Conservation (phyloP, 2,329 filamentous ascomycete species). For the Diplodia sapinea region DNA sequence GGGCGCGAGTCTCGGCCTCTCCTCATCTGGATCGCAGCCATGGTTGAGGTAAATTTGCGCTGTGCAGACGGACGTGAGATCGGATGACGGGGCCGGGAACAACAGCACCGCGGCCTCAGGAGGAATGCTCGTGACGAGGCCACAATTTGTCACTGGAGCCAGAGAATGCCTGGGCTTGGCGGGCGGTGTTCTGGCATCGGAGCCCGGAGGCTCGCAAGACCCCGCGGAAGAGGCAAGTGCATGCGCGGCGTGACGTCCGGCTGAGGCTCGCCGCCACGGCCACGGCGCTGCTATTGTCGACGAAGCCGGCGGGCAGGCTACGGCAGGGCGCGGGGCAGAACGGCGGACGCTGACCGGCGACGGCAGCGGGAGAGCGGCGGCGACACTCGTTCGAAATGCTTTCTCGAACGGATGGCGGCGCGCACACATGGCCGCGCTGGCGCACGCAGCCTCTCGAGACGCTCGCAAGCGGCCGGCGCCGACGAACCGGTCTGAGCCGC, state of each 20-base stretch:
- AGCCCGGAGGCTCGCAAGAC: constrained; percentile 18
- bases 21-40: constrained; percentile 21
- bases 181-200: constrained; percentile 22
- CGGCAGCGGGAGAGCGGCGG: constrained; percentile 20
- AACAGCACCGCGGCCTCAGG: constrained; percentile 13
- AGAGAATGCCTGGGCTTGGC: constrained; percentile 26
- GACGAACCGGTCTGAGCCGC: constrained; percentile 17
- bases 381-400: constrained; percentile 8
- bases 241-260: constrained; percentile 21
- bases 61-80: constrained; percentile 22
- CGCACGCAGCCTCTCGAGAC: constrained; percentile 11
- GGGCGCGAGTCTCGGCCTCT: constrained; percentile 24
- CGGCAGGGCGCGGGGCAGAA: constrained; percentile 11
- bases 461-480: constrained; percentile 29
- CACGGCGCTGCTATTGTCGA: not conserved
- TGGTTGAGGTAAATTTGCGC: constrained; percentile 26
- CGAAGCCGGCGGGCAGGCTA: constrained; percentile 2
- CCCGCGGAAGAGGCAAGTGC: constrained; percentile 9
- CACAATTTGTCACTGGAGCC: constrained; percentile 26
- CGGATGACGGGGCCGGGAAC: constrained; percentile 21
- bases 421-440: constrained; percentile 18
- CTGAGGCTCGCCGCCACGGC: not conserved
- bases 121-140: constrained; percentile 21
- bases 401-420: constrained; percentile 22
- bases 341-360: constrained; percentile 15